Evolutionary conservation across 306 rosid genomes (phyloP), one percentile per base, ranked within the genome.

Genomic region (Prunus mume): DNA sequence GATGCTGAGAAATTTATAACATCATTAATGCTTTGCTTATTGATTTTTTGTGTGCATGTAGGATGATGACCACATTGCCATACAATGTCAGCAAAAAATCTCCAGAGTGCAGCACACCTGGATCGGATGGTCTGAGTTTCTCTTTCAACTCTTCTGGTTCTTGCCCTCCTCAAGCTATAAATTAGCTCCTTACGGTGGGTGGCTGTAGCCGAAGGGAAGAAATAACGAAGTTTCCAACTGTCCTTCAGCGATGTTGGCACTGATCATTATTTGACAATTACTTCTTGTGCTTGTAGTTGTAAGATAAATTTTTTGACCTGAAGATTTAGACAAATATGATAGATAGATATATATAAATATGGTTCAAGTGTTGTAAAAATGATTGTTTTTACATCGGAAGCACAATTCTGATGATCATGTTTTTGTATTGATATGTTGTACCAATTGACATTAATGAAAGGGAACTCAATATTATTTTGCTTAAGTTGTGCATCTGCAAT

Each of bases 11-110:
- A 14, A 28, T 3, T 28, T 11, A 62, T 13, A 7, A 32, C 9
- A 12, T 58, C 61, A 55, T 1, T n/a, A 55, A 55, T 22, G 2
- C 28, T 69, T 41, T 47, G 19, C 32, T 61, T 18, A 15, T 38
- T 51, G 19, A n/a, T 32, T 9, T 58, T 80, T 68, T 72, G 45
- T 65, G 61, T 70, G 22, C 65, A 50, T 52, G 67, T 73, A 93
- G 98, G 90, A 89, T 80, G 76, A 77, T 70, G 65, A 83, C 14
- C 75, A 71, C 85, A 47, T 85, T 82, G 12, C 97, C 98, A 25
- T 93, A 93, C 83, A 20, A 47, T 51, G n/a, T 86, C 76, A 71
- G 75, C 78, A 78, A 81, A 78, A 85, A 86, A 81, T 77, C 87
- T 68, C 80, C 87, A 19, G 97, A 93, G 72, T 34, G 86, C 80